These are phyloP conservation scores for Vitis hybrid DNA, from an alignment of 177 flowering plant species.

Conservation along the genomic window DNA sequence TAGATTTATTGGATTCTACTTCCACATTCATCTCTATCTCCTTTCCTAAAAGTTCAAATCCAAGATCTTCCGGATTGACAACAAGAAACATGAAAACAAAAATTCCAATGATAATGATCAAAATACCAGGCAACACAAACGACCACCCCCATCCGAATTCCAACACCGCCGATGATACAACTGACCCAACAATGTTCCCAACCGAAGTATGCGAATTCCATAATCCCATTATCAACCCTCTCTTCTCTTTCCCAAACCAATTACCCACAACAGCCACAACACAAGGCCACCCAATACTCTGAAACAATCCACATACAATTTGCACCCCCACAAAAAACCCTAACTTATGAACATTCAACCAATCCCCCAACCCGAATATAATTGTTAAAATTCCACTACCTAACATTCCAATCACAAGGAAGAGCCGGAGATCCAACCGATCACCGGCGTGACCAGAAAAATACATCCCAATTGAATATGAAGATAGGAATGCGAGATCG, in stretches of 20 bases:
- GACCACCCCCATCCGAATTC: constrained; percentile 99
- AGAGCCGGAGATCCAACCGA: constrained; percentile 64
- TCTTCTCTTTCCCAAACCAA: constrained; percentile 85
- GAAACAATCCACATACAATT: constrained; percentile 77
- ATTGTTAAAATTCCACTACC: constrained; percentile 69
- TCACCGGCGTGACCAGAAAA: constrained; percentile 86
- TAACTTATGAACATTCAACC: constrained; percentile 63
- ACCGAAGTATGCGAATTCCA: constrained; percentile 93
- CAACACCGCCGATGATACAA: constrained; percentile 71
- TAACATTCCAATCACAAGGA: constrained; percentile 80
- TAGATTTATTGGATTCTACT: constrained; percentile 6
- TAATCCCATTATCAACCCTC: constrained; percentile 94
- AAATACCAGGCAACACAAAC: constrained; percentile 76
- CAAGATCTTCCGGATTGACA: constrained; percentile 68
- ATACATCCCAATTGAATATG: constrained; percentile 83
- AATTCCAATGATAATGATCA: constrained; percentile 54
- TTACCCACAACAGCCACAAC: constrained; percentile 91
- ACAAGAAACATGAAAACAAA: constrained; percentile 70
- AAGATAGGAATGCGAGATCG: constrained; percentile 78
- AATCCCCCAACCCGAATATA: constrained; percentile 72
- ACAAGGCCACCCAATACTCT: constrained; percentile 96
- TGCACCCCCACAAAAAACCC: constrained; percentile 64
- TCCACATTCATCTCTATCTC: constrained; percentile 58
- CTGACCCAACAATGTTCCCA: constrained; percentile 83
- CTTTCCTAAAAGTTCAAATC: constrained; percentile 40